Evolutionary conservation across 2,329 filamentous ascomycete species (phyloP), one percentile per base, ranked within the genome.

Genomic region (Aplosporella prunicola): DNA sequence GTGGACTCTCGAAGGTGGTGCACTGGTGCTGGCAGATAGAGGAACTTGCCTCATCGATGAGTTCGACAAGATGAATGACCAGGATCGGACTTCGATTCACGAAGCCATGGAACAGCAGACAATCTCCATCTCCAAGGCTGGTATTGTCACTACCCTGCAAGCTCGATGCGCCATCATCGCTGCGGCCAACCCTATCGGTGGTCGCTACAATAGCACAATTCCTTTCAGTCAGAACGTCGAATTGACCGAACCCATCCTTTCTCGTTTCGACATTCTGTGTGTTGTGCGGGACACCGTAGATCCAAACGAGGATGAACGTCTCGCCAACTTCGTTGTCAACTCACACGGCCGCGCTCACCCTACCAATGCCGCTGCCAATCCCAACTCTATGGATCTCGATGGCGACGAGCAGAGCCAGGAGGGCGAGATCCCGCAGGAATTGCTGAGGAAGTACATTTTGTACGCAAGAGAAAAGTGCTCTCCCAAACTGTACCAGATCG

Each of bases 21-120:
- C 91, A 20, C 96, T 98, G 91, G 91, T 98, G 3, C 76, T 98
- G 13, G 91, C 91, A 4, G 91, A 98, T 48, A 88, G 88, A 2
- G 91, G 91, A 51, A 89, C 96, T 1, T 91, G 96, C 8, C 96
- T 91, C 61, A 98, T 98, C 50, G 91, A 98, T 56, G 91, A 98
- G 63, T 98, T 98, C 56, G 91, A 98, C 67, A 98, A 98, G 70
- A 98, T 98, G 91, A 76, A 91, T 45, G 91, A 98, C 56, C 91
- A 98, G 60, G 91, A 98, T 52, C 76, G 91, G 50, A 91, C 96
- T 5, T 91, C 91, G 2, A 98, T 98, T 48, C 91, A 98, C 70
- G 91, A 98, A 73, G 91, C 91, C 41, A 98, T 98, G 91, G 91
- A 98, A 59, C 91, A 98, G 65, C 91, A 98, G 62, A 98, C 91